Evolutionary conservation across 352 stramenopile genomes (phyloP).

Genomic region (Elongisporangium undulatum): DNA sequence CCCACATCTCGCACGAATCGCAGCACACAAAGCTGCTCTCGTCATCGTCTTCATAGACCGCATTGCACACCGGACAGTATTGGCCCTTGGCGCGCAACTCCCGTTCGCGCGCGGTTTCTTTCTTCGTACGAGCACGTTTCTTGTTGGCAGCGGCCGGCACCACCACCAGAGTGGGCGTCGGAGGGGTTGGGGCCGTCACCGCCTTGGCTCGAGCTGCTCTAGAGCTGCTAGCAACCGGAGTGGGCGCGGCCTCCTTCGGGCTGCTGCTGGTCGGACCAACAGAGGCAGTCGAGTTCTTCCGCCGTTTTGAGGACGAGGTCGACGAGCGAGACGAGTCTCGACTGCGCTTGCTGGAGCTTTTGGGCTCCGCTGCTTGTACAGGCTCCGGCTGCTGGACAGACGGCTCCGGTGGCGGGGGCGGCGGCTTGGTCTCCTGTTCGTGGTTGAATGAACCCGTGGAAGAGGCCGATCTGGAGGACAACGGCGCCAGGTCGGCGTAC

Average conservation of each 20-base stretch:
- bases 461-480: conserved; percentile 14
- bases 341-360: neutral
- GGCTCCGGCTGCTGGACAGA: conserved; percentile 1
- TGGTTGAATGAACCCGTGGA: neutral
- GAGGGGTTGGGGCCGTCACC: conserved; percentile 2
- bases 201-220: conserved; percentile 14
- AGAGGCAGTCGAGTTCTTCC: neutral
- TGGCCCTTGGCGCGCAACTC: conserved; percentile 75
- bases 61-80: conserved; percentile 86
- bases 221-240: conserved; percentile 4
- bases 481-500: conserved; percentile 28
- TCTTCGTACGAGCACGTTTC: conserved; percentile 62
- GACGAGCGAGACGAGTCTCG: neutral
- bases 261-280: neutral
- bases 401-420: neutral
- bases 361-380: conserved; percentile 1
- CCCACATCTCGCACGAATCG: conserved; percentile 87
- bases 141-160: conserved; percentile 10
- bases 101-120: conserved; percentile 61
- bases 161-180: conserved; percentile 6
- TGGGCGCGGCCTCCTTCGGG: neutral
- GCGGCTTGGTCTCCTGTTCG: neutral
- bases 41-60: conserved; percentile 84
- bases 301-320: neutral
- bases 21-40: conserved; percentile 84